Base-by-base conservation (phyloP, 345 rosid genomes). In the Lepidium africanum region DNA sequence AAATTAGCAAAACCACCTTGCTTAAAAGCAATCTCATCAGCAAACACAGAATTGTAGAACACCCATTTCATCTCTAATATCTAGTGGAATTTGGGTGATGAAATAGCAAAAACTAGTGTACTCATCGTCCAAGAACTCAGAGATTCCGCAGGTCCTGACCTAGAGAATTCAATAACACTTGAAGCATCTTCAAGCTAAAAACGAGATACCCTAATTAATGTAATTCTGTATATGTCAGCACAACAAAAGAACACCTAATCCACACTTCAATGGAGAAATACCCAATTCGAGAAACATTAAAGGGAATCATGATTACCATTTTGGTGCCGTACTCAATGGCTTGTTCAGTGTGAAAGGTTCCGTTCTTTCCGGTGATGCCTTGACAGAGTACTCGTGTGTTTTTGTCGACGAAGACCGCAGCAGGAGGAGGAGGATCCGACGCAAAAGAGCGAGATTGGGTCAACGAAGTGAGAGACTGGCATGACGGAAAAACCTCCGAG, bases 271-370 rank as follows among this genome's bases (percentile, higher is more conserved):
- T 19, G 38, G 16, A 55, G 72, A 45, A 19, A 59, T 4, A 38
- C 10, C 30, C 59, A 35, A 67, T 6, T 47, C 35, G 6, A 13
- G 42, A 35, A 67, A 32, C 1, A 67, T 13, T 16, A n/a, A 46
- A 45, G 38, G 4, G 4, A 14, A 6, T 55, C 10, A 14, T 6
- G 38, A 52, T 27, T 79, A 87, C 99, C 96, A 95, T 91, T 75
- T 95, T 89, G 50, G 99, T 91, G 82, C 96, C 99, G 62, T 91
- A 89, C 65, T 95, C 97, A 50, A 91, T 91, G 80, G 97, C 99
- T 76, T 89, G 96, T 43, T 91, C 97, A 39, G 99, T 87, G 83
- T 91, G 96, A 73, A 91, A 91, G 23, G 96, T 91, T 5, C 96
- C 97, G 60, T 87, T 91, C 75, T 87, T 91, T 1, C 99, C 97